Conservation (phyloP, 495 filamentous ascomycete genomes). For the Penicillium nucicola region DNA sequence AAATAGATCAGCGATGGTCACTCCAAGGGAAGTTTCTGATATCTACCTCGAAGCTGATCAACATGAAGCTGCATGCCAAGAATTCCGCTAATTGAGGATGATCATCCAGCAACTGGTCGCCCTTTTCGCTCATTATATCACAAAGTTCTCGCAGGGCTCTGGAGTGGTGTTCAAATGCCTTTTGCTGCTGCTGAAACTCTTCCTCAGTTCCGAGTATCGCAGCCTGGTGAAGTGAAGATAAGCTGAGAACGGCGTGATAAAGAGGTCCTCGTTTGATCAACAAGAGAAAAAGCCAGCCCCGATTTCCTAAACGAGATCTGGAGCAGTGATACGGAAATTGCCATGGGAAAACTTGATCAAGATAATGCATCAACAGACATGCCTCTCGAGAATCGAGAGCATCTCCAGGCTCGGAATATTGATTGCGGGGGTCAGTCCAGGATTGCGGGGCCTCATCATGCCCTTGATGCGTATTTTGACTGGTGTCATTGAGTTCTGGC, state of each 20-base stretch:
- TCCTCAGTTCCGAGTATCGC: constrained; percentile 1
- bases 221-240: constrained; percentile 3
- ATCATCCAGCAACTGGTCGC: constrained; percentile 1
- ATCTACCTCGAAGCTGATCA: constrained; percentile 5
- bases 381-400: constrained; percentile 9
- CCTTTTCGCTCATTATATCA: constrained; percentile 7
- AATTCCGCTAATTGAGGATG: constrained; percentile 3
- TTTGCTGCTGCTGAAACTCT: constrained; percentile 3
- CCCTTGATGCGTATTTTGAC: background rate
- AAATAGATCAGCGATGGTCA: background rate
- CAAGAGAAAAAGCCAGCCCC: constrained; percentile 4
- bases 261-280: constrained; percentile 5
- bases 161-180: constrained; percentile 2
- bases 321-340: constrained; percentile 3
- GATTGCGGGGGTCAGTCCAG: background rate
- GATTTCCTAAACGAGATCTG: background rate
- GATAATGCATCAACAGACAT: constrained; percentile 14
- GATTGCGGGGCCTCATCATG: background rate
- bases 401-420: background rate
- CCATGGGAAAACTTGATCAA: constrained; percentile 14
- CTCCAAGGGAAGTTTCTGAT: too few species aligned
- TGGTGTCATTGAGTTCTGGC: too few species aligned
- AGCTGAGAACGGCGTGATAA: constrained; percentile 1
- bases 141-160: constrained; percentile 1
- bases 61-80: constrained; percentile 9